Conservation (phyloP, 2,329 filamentous ascomycete species). For the Colletotrichum orchidophilum region DNA sequence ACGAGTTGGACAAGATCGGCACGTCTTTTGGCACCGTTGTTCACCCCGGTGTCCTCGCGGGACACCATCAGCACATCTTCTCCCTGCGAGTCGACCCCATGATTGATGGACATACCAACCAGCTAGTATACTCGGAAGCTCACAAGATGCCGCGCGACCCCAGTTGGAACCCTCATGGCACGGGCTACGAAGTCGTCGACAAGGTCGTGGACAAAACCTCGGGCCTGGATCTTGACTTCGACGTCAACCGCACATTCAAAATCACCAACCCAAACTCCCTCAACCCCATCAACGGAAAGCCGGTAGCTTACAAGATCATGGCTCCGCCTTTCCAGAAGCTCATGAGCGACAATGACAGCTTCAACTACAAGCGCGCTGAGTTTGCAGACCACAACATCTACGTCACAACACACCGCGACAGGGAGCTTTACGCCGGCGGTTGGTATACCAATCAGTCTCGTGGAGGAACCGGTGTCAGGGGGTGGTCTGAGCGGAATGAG, state of each 20-base stretch:
- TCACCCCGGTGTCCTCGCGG: conserved; percentile 57
- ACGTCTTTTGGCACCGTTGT: conserved; percentile 69
- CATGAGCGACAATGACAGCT: conserved; percentile 28
- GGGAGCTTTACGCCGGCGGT: conserved; percentile 29
- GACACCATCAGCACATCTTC: conserved; percentile 80
- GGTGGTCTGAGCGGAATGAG: conserved; percentile 25
- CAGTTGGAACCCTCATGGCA: conserved; percentile 29
- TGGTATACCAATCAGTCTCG: conserved; percentile 32
- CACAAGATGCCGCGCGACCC: conserved; percentile 26
- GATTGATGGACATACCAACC: conserved; percentile 64
- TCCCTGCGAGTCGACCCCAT: conserved; percentile 71
- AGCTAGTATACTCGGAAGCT: conserved; percentile 59
- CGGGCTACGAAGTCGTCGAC: conserved; percentile 23
- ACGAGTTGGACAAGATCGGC: conserved; percentile 59
- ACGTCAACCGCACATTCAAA: conserved; percentile 27
- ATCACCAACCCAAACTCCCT: conserved; percentile 31
- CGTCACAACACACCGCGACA: conserved; percentile 27
- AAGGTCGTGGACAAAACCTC: conserved; percentile 22
- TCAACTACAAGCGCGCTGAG: conserved; percentile 30
- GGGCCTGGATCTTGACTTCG: conserved; percentile 15
- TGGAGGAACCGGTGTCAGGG: conserved; percentile 20
- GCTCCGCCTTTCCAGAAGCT: conserved; percentile 28
- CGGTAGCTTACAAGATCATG: conserved; percentile 34
- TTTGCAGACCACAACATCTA: conserved; percentile 32
- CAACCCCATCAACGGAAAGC: conserved; percentile 32